Evolutionary conservation across 2,329 filamentous ascomycete genomes (phyloP).

Genomic region (Pseudogymnoascus sp.): DNA sequence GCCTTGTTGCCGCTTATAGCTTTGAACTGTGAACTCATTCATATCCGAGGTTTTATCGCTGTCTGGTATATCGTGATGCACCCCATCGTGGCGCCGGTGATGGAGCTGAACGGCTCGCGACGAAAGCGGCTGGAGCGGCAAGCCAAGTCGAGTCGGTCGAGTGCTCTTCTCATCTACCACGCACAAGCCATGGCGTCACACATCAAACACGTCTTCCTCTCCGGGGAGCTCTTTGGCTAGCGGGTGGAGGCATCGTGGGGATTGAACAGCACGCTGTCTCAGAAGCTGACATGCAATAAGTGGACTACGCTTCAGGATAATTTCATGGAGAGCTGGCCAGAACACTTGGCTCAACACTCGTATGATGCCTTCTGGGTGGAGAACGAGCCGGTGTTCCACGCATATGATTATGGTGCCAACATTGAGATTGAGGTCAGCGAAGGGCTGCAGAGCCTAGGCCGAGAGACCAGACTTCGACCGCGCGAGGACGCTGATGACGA

Average conservation of each 20-base stretch:
- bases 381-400: background rate
- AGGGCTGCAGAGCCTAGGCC: background rate
- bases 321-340: background rate
- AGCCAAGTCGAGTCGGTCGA: background rate
- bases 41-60: too few species aligned
- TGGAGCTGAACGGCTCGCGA: background rate
- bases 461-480: background rate
- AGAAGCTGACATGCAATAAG: background rate
- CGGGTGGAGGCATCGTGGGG: background rate
- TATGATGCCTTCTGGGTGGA: constrained; percentile 20
- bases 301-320: background rate
- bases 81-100: background rate
- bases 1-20: too few species aligned
- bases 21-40: too few species aligned
- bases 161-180: background rate
- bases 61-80: background rate
- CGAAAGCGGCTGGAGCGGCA: background rate
- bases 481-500: background rate
- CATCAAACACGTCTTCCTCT: background rate
- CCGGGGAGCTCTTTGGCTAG: background rate
- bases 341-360: constrained; percentile 5
- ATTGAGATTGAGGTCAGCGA: background rate
- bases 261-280: background rate
- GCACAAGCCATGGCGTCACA: background rate
- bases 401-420: background rate